phyloP scores from a whole-genome alignment of 441 rosid species.

The Brassica balearica region DNA sequence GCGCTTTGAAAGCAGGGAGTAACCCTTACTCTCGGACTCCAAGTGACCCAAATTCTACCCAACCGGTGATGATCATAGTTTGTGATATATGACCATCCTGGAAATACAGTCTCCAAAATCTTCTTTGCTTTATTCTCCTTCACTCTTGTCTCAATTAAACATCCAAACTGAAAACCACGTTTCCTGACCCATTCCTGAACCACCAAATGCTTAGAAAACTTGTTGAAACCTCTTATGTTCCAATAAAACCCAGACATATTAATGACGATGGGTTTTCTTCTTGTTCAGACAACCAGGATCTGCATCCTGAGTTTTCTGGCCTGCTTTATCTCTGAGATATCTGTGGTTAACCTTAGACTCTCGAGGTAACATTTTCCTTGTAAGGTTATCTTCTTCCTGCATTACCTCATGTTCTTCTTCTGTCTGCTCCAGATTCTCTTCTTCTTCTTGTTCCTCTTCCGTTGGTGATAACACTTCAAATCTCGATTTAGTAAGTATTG shows the following conservation, averaged over 20 bases:
- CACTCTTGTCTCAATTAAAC: background rate
- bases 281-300: background rate
- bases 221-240: background rate
- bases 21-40: background rate
- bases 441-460: too few relatives aligned
- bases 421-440: too few relatives aligned
- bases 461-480: too few relatives aligned
- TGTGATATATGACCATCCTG: background rate
- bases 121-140: background rate
- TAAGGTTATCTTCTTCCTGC: too few relatives aligned
- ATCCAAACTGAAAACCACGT: background rate
- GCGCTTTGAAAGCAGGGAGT: background rate
- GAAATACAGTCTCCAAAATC: background rate
- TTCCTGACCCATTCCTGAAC: background rate
- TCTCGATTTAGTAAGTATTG: too few relatives aligned
- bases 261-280: background rate
- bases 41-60: background rate
- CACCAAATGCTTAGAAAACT: background rate
- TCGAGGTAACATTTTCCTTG: too few relatives aligned
- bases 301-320: too few relatives aligned
- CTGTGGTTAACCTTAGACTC: too few relatives aligned
- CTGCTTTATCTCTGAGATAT: too few relatives aligned
- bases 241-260: background rate
- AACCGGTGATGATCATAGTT: background rate
- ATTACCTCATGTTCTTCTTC: too few relatives aligned